Conservation (phyloP, 208 protist genomes). For the Leishmania martiniquensis region DNA sequence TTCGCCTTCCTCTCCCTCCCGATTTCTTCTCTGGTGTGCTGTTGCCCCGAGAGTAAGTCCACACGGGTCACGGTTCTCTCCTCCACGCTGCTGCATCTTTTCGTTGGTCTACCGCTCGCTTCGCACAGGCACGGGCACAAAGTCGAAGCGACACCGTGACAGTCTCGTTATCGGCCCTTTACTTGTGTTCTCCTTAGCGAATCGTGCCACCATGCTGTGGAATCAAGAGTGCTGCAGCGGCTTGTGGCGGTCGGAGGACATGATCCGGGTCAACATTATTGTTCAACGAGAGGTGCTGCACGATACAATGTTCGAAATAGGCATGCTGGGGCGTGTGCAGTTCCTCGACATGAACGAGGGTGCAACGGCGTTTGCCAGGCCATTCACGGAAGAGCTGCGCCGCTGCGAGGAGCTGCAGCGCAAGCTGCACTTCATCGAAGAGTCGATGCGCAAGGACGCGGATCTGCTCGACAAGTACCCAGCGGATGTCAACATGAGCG, state of each 20-base stretch:
- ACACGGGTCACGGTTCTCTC: background rate
- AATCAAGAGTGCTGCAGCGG: conserved; percentile 79
- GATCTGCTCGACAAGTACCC: conserved; percentile 86
- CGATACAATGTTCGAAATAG: conserved; percentile 96
- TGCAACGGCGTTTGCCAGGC: conserved; percentile 95
- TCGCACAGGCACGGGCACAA: background rate
- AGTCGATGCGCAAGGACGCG: conserved; percentile 61
- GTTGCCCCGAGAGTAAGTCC: background rate
- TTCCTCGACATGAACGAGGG: conserved; percentile 96
- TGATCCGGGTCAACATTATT: conserved; percentile 96
- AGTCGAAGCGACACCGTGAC: background rate
- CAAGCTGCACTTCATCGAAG: conserved; percentile 94
- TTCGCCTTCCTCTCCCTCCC: background rate
- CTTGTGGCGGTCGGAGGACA: conserved; percentile 97
- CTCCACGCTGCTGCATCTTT: background rate
- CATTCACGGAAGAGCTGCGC: conserved; percentile 97
- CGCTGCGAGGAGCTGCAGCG: conserved; percentile 97
- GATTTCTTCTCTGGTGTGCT: background rate
- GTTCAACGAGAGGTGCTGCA: conserved; percentile 97
- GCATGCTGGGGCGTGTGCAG: conserved; percentile 95
- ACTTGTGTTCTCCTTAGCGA: background rate
- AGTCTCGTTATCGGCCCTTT: background rate
- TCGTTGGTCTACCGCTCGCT: background rate
- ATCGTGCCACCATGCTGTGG: conserved; percentile 35
- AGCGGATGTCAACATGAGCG: conserved; percentile 48